Evolutionary conservation across 805 yeast genomes (phyloP).

Genomic region (Saturnispora bothae): DNA sequence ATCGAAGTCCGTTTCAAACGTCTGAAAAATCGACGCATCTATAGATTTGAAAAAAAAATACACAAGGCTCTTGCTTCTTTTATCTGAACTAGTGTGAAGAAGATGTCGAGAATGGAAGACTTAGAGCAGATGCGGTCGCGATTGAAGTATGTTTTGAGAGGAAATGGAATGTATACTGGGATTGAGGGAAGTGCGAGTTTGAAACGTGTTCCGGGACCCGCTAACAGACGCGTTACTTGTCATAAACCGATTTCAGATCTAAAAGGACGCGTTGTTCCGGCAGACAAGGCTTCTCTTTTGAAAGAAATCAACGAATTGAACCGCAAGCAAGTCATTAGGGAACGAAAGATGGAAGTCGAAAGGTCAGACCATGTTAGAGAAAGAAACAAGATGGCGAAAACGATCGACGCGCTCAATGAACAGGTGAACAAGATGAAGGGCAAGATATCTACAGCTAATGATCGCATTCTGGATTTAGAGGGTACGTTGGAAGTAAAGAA

Average conservation of each 20-base stretch:
- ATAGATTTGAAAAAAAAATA: no score
- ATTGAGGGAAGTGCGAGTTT: no score
- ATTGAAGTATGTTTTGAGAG: slow-evolving; percentile 72
- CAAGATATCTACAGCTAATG: slow-evolving; percentile 1
- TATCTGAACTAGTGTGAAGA: no score
- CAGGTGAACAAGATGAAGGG: not conserved
- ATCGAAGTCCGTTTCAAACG: no score
- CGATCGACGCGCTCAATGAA: not conserved
- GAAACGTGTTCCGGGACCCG: no score
- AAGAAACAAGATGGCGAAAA: not conserved
- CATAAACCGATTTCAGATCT: no score
- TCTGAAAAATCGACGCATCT: no score
- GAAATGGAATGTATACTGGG: slow-evolving; percentile 48
- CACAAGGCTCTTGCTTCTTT: no score
- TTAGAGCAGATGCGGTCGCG: slow-evolving; percentile 26
- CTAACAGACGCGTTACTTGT: no score
- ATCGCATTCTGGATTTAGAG: slow-evolving; percentile 6
- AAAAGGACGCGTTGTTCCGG: no score
- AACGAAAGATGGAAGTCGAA: slow-evolving; percentile 1
- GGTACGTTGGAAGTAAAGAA: slow-evolving; percentile 7
- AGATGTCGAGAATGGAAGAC: not conserved
- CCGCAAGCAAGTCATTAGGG: not conserved
- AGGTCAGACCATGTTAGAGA: not conserved
- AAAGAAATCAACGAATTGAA: slow-evolving; percentile 5
- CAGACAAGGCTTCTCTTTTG: not conserved